phyloP scores from a whole-genome alignment of 2,329 filamentous ascomycete species.

The Diaporthe helianthi region DNA sequence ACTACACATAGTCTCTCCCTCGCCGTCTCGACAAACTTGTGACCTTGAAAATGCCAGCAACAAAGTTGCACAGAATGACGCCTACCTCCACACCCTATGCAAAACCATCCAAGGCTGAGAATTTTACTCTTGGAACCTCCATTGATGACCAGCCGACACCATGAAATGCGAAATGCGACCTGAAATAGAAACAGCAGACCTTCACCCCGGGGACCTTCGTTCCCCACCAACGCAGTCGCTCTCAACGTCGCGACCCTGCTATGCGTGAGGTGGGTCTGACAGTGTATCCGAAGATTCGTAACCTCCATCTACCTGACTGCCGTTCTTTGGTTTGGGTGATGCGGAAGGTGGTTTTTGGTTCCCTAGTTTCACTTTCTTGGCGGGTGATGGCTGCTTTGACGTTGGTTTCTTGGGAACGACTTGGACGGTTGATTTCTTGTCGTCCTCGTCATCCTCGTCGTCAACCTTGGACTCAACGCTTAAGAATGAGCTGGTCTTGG shows the following conservation, averaged over 20 bases:
- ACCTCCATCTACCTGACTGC: constrained; percentile 56
- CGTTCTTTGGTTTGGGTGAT: constrained; percentile 58
- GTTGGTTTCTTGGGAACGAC: constrained; percentile 52
- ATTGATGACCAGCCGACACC: constrained; percentile 21
- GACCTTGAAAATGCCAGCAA: constrained; percentile 12
- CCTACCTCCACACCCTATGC: constrained; percentile 27
- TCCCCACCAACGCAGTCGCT: not conserved
- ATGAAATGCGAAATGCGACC: constrained; percentile 24
- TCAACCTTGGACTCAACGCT: constrained; percentile 55
- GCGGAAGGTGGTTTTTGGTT: constrained; percentile 55
- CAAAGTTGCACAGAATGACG: constrained; percentile 22
- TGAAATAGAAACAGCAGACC: constrained; percentile 1
- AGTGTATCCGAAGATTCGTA: constrained; percentile 64
- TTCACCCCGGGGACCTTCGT: too few species aligned
- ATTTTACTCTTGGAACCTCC: constrained; percentile 16
- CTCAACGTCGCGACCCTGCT: not conserved
- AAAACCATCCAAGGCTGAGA: constrained; percentile 24
- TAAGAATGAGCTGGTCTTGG: constrained; percentile 57
- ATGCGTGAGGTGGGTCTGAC: constrained; percentile 56
- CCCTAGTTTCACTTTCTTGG: constrained; percentile 53
- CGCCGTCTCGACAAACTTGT: not conserved
- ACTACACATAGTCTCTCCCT: too few species aligned
- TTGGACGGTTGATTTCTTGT: constrained; percentile 48
- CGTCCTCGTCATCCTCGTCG: constrained; percentile 47
- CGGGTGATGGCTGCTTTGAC: constrained; percentile 50